Evolutionary conservation across 495 filamentous ascomycete genomes (phyloP), one percentile per base, ranked within the genome.

Genomic region (Talaromyces adpressus): DNA sequence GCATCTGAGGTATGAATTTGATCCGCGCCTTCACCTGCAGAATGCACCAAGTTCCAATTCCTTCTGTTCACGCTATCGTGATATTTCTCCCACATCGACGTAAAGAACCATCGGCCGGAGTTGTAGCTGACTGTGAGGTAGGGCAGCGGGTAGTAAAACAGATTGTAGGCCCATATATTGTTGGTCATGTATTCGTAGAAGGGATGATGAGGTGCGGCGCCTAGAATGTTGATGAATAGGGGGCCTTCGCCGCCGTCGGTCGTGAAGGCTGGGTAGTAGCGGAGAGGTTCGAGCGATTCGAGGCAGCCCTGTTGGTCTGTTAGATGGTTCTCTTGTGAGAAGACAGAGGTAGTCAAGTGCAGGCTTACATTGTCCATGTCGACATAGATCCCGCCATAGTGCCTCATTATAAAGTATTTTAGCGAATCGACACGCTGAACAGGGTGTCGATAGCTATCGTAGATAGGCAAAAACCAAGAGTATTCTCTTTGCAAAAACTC

Each of bases 381-480:
- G 59, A 91, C 80, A 69, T 91, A 91, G 54, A 90, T 83, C 9
- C 89, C 89, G 23, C 89, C 89, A 66, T 84, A 90, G 65, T 86
- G 81, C 53, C 79, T 73, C 20, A 91, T 69, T 8, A 90, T 71
- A 69, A 91, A 91, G 69, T 91, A 91, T 39, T 87, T 80, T 56
- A 90, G 83, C 0, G 87, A 77, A 68, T 91, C 89, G 62, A 87
- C 89, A 23, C 89, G 82, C 71, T 90, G 86, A 64, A 91, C 88
- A 12, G 81, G 80, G 68, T 84, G 86, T 16, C 73, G 75, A 66
- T 91, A 91, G 68, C 71, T 73, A 63, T 89, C 86, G 68, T 84
- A 91, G 0, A 83, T 87, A n/a, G 81, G 76, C 22, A 89, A 74
- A 72, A 91, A 91, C 86, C 87, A 90, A 1, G 86, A 76, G 65